Percentiles rank a stretch among this genome's conserved stretches.
Conservation (phyloP, 2,329 filamentous ascomycete genomes). For the Colletotrichum tanaceti region DNA sequence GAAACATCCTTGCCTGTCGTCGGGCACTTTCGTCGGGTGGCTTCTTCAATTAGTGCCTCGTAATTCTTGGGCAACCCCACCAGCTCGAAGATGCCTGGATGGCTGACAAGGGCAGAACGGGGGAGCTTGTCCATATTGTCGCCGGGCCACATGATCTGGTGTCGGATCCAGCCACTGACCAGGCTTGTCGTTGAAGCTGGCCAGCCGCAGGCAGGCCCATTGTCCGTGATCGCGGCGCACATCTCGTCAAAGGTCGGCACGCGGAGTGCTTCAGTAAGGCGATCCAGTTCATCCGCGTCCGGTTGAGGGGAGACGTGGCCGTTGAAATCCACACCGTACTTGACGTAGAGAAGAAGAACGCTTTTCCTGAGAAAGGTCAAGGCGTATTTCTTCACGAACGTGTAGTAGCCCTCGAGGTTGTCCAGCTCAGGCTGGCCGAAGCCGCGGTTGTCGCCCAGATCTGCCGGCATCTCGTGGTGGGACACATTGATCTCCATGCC, state of each 20-base stretch:
- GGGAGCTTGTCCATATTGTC: slow-evolving; percentile 45
- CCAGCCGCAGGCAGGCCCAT: slow-evolving; percentile 61
- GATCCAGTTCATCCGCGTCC: slow-evolving; percentile 81
- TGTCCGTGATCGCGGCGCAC: slow-evolving; percentile 68
- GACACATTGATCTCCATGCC: slow-evolving; percentile 55
- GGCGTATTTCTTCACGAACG: slow-evolving; percentile 82
- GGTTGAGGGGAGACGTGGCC: slow-evolving; percentile 71
- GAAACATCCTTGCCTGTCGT: slow-evolving; percentile 91
- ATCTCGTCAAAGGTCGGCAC: slow-evolving; percentile 85
- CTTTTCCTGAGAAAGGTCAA: slow-evolving; percentile 90
- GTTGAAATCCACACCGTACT: slow-evolving; percentile 89
- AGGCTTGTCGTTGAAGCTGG: slow-evolving; percentile 58
- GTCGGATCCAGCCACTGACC: slow-evolving; percentile 78
- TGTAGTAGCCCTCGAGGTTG: slow-evolving; percentile 65
- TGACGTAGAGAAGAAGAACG: slow-evolving; percentile 84
- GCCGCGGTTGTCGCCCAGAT: slow-evolving; percentile 55
- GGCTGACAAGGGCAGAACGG: slow-evolving; percentile 67
- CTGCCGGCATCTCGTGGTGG: slow-evolving; percentile 47
- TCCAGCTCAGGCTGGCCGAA: slow-evolving; percentile 68
- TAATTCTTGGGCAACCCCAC: slow-evolving; percentile 93
- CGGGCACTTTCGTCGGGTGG: slow-evolving; percentile 84
- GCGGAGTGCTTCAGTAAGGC: slow-evolving; percentile 79
- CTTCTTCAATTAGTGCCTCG: slow-evolving; percentile 91
- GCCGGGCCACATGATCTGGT: slow-evolving; percentile 61
- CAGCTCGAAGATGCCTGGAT: slow-evolving; percentile 93